Evolutionary conservation across 1,139 yeast genomes (phyloP), one percentile per base, ranked within the genome.

Genomic region (Blastobotrys illinoisensis): DNA sequence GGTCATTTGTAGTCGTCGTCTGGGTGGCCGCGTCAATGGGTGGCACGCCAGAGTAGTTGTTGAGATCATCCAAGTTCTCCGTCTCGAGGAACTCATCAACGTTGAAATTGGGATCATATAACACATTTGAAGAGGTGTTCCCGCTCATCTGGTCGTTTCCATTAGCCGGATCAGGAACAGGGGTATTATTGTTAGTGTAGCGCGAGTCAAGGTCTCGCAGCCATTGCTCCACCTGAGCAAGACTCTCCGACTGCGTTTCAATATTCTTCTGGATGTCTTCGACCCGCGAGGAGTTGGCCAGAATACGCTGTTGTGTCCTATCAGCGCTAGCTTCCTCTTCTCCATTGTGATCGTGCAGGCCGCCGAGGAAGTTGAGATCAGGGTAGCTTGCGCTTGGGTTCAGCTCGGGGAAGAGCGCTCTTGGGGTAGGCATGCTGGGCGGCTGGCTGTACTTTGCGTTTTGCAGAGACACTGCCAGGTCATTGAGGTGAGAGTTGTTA

Each of bases 201-300:
- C 32, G 32, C 32, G 32, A 26, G 11, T 26, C 32, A 11, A 26
- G 32, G 13, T 7, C 43, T 7, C 48, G 43, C 32, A 51, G 28
- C 53, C 49, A 47, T 18, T 51, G 47, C 44, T 51, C 53, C 18
- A 51, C 50, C 26, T 47, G 47, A 7, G 24, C 44, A 40, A 51
- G 36, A 14, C 26, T 47, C 14, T 47, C 43, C 3, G 44, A 49
- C 24, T 51, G 53, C 16, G 23, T 16, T 16, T 21, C 19, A 11
- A 50, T 16, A 19, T 24, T 45, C 28, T 45, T 45, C 28, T 20
- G 24, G 28, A 45, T 16, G 9, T 45, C 47, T 14, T 13, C 28
- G 32, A 23, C 18, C 28, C 18, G 47, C 18, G 23, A 23, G 28
- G 19, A 16, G 32, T 20, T 50, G 21, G 36, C 20, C 21, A 26